A percentile compares a stretch with the other conserved stretches of the same genome.
Evolutionary conservation across 2,329 filamentous ascomycete genomes (phyloP).

Genomic region (Pseudogymnoascus sp.): DNA sequence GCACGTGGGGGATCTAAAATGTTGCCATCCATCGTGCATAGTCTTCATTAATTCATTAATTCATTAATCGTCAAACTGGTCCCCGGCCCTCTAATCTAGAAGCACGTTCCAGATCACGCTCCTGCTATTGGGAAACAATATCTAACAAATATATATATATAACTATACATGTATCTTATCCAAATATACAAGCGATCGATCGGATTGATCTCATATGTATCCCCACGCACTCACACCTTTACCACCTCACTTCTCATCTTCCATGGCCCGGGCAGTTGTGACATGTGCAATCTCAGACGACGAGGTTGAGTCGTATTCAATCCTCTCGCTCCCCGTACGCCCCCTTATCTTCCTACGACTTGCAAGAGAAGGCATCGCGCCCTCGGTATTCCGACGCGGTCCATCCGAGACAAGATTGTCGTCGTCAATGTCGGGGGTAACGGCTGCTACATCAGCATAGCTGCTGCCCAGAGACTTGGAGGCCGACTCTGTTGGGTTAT

Average conservation of each 20-base stretch:
- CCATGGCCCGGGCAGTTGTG: background rate
- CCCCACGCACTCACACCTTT: background rate
- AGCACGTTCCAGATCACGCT: background rate
- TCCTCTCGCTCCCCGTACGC: background rate
- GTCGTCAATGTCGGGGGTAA: background rate
- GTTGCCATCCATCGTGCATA: background rate
- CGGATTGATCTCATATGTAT: background rate
- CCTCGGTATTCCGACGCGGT: background rate
- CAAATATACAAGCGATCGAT: background rate
- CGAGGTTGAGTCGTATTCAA: background rate
- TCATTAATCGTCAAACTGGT: background rate
- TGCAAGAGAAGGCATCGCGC: background rate
- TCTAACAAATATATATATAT: background rate
- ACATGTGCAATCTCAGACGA: background rate
- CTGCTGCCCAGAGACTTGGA: conserved; percentile 1
- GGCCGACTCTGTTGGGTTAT: background rate
- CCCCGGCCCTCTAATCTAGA: background rate
- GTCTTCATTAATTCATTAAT: background rate
- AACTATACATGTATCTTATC: conserved; percentile 2
- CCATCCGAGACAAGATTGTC: background rate
- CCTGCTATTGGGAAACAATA: background rate
- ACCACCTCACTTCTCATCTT: background rate
- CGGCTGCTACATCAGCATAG: background rate
- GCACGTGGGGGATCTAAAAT: background rate
- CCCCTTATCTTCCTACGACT: background rate